Evolutionary conservation across 2,329 filamentous ascomycete genomes (phyloP).

Genomic region (Penicillium sp.): DNA sequence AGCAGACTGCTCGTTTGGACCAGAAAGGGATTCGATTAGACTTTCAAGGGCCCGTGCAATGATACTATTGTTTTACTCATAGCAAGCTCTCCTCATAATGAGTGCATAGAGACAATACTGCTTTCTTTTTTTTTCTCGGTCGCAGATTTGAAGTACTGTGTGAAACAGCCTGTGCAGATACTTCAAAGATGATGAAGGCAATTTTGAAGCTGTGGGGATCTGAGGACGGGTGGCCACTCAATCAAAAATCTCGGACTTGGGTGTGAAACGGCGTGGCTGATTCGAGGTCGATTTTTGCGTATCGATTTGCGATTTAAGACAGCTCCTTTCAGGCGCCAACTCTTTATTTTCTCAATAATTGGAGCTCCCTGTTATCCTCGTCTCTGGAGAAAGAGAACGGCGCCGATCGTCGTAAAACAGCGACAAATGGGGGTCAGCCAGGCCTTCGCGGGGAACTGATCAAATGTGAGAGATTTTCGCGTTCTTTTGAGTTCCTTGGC

Average conservation of each 20-base stretch:
- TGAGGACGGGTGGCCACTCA: conserved; percentile 2
- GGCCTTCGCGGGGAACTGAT: not conserved
- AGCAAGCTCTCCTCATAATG: not conserved
- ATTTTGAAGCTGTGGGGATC: not conserved
- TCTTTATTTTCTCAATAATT: conserved; percentile 3
- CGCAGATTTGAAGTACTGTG: conserved; percentile 1
- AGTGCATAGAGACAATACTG: conserved; percentile 4
- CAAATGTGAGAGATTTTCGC: conserved; percentile 6
- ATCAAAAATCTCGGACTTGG: not conserved
- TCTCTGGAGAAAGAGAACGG: conserved; percentile 1
- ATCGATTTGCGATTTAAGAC: conserved; percentile 2
- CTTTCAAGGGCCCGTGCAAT: not conserved
- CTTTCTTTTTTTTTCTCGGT: conserved; percentile 2
- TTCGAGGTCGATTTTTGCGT: conserved; percentile 1
- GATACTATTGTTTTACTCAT: conserved; percentile 5
- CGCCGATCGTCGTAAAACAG: not conserved
- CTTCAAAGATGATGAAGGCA: conserved; percentile 1
- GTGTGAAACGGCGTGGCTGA: no score
- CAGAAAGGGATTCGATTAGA: not conserved
- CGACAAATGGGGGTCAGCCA: not conserved
- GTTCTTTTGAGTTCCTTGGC: conserved; percentile 7
- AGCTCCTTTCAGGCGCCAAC: not conserved
- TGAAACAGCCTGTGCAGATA: not conserved
- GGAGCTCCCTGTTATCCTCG: not conserved
- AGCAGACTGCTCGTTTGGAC: not conserved